Conservation (phyloP, 2,329 filamentous ascomycete genomes). For the Whalleya microplaca region DNA sequence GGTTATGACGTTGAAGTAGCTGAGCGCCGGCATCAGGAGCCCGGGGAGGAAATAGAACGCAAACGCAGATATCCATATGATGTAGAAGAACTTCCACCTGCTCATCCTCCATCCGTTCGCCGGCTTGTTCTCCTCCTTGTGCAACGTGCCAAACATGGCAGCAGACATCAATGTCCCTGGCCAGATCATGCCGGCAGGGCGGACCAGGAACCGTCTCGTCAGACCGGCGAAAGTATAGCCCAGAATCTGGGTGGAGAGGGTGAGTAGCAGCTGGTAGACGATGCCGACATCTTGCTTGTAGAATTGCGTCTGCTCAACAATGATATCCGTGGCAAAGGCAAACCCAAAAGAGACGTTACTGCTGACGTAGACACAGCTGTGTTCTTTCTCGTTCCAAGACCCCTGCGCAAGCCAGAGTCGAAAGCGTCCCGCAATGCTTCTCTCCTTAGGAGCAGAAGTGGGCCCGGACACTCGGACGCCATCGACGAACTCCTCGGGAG, state of each 20-base stretch:
- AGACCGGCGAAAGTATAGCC: slow-evolving; percentile 87
- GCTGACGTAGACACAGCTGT: slow-evolving; percentile 86
- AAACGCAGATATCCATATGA: slow-evolving; percentile 72
- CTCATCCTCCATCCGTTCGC: slow-evolving; percentile 84
- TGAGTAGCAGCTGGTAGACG: slow-evolving; percentile 79
- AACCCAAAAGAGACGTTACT: slow-evolving; percentile 91
- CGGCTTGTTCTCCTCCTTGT: slow-evolving; percentile 80
- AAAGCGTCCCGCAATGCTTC: slow-evolving; percentile 46
- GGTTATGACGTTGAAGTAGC: slow-evolving; percentile 86
- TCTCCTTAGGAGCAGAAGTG: slow-evolving; percentile 20
- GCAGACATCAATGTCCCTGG: slow-evolving; percentile 86
- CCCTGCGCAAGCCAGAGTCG: slow-evolving; percentile 80
- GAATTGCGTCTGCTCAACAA: slow-evolving; percentile 87
- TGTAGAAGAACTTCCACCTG: slow-evolving; percentile 81
- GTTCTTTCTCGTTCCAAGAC: slow-evolving; percentile 85
- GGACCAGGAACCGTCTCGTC: slow-evolving; percentile 78
- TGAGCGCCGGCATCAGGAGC: slow-evolving; percentile 79
- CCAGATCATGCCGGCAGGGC: slow-evolving; percentile 90
- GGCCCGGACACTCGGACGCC: slow-evolving; percentile 44
- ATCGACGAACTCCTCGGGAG: slow-evolving; percentile 58
- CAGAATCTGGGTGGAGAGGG: slow-evolving; percentile 82
- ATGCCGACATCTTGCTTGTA: slow-evolving; percentile 82
- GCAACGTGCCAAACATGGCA: slow-evolving; percentile 85
- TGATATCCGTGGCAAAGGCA: slow-evolving; percentile 86
- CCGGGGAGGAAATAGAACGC: slow-evolving; percentile 86